Base-by-base conservation (phyloP, 1,284 basidiomycete species). In the Cryptococcus jaspeensis region DNA sequence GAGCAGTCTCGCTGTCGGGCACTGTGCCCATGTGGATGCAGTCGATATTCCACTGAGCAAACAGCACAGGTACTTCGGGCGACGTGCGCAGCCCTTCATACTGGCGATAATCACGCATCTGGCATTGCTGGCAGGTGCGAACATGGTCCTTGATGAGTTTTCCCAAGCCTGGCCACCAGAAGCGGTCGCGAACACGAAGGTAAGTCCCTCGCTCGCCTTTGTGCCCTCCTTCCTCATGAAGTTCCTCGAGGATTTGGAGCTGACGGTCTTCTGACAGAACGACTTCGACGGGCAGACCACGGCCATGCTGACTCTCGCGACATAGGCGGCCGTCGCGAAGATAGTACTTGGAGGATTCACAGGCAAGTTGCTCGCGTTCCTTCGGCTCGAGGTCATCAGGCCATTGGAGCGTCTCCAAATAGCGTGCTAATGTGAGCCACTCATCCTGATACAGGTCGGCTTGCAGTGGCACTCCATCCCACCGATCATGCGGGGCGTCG, bases 21-120 rank as follows among this genome's bases (percentile, higher is more conserved):
- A 11, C 35, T 37, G 32, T 46, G 22, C 12, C 41, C 52, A 58
- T 53, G 36, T 44, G 22, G 2, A 58, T 43, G 35, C 56, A 58
- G 42, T 58, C 56, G 1, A 57, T 40, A 25, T 44, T 32, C n/a
- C 50, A 35, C 15, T 50, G 37, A 3, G 16, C 25, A 20, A 57
- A 49, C 11, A 57, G 15, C 5, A 39, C 49, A 20, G 55, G 55
- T 3, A 50, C 35, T 5, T 44, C 20, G 3, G 42, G 35, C 12
- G 25, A 18, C 15, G n/a, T 15, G 3, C 41, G 18, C 3, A 36
- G 22, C 7, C 5, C 6, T 32, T 48, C 25, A 28, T 48, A 35
- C n/a, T 20, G 25, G 25, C 46, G 5, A 28, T 7, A 45, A 23
- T 45, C 43, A 15, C n/a, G 43, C 7, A 20, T 3, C 43, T 45